Evolutionary conservation across 805 yeast genomes (phyloP), one percentile per base, ranked within the genome.

Genomic region (Yarrowia deformans): DNA sequence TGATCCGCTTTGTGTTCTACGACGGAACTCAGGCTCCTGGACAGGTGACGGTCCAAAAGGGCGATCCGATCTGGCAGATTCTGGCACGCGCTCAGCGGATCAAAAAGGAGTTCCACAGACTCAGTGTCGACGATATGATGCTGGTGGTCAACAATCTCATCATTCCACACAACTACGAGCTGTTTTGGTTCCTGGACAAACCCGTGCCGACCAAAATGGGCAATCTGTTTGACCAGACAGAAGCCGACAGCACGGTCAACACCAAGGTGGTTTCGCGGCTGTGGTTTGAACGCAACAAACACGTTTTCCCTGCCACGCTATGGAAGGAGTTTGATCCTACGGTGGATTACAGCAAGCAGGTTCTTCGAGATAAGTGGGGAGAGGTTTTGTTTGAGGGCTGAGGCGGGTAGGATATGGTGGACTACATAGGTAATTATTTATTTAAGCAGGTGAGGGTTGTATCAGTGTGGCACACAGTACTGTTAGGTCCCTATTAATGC

Each of bases 251-350:
- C 16, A 54, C 60, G 8, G 63, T 60, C 45, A 67, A 73, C 29
- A 72, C 72, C 16, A 72, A 74, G 56, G 72, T 77, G 29, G 78
- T 77, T 18, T 70, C 71, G 18, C 68, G 73, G 39, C 43, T 70
- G 8, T 76, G 78, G 79, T 76, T 75, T 52, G 74, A 75, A 66
- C 61, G 72, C 52, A 72, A 77, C 50, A 75, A 74, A 67, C 78
- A 76, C 35, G 73, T 76, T 3, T 76, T 69, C 69, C 79, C 78
- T 3, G 75, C 75, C 10, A 67, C 69, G 18, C 35, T 72, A 23
- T 76, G 78, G 78, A 70, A 71, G 49, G 78, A 75, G 34, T 76
- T 72, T 54, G 77, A 75, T 55, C 76, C 77, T 5, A 69, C 70
- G n/a, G 69, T 73, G 18, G 78, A 75, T 50, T 75, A 75, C 55